Conservation (phyloP, 1,284 basidiomycete genomes). For the Sutorius eximius region DNA sequence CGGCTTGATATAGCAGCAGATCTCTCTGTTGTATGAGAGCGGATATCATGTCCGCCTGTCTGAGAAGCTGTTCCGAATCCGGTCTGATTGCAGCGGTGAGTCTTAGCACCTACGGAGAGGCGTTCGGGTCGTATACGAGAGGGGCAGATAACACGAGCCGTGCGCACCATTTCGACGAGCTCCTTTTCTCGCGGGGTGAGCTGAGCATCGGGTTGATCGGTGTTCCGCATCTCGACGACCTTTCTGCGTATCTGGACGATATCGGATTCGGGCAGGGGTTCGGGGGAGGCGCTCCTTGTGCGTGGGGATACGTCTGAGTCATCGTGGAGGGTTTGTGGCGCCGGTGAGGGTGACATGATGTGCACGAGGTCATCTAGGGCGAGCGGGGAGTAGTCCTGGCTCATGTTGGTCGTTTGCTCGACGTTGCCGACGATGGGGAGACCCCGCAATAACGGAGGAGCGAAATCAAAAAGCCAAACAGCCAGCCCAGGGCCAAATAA, state of each 20-base stretch:
- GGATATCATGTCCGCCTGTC: slow-evolving; percentile 62
- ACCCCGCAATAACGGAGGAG: slow-evolving; percentile 10
- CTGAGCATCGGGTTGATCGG: slow-evolving; percentile 1
- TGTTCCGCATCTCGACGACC: slow-evolving; percentile 17
- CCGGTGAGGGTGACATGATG: slow-evolving; percentile 41
- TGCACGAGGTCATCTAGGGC: slow-evolving; percentile 44
- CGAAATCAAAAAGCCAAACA: slow-evolving; percentile 37
- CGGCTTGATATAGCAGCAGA: slow-evolving; percentile 48
- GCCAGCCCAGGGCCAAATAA: slow-evolving; percentile 25
- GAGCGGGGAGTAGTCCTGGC: slow-evolving; percentile 36
- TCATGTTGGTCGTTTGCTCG: slow-evolving; percentile 22
- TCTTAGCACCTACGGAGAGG: slow-evolving; percentile 46
- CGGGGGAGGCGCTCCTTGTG: slow-evolving; percentile 22
- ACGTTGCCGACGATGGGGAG: not conserved
- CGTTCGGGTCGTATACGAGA: slow-evolving; percentile 2
- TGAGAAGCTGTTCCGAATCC: slow-evolving; percentile 49
- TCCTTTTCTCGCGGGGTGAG: slow-evolving; percentile 47
- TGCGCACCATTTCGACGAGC: slow-evolving; percentile 57
- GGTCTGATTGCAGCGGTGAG: slow-evolving; percentile 44
- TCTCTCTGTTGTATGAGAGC: slow-evolving; percentile 57
- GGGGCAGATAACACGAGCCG: slow-evolving; percentile 9
- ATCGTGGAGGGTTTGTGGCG: slow-evolving; percentile 25
- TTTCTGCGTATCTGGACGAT: slow-evolving; percentile 25
- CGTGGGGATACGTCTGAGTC: slow-evolving; percentile 19
- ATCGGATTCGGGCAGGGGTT: slow-evolving; percentile 25